Percentiles rank a stretch among this genome's conserved stretches.
Evolutionary conservation across 2,329 filamentous ascomycete species (phyloP).

Genomic region (Penicillium digitatum): DNA sequence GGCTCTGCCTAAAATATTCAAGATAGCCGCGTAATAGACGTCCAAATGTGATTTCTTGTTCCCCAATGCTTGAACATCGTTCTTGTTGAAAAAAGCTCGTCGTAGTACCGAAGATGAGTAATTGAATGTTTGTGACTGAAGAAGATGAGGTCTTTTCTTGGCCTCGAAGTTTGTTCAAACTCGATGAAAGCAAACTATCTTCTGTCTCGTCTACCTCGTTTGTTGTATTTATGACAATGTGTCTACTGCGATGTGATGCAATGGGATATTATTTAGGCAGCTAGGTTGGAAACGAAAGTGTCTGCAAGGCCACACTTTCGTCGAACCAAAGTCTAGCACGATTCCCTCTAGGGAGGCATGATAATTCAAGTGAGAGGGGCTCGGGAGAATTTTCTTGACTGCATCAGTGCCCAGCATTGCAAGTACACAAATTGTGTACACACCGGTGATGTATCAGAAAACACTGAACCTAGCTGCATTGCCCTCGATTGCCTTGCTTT

Average conservation of each 20-base stretch:
- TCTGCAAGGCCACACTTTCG: conserved; percentile 8
- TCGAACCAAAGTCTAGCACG: conserved; percentile 8
- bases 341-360: background rate
- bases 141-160: background rate
- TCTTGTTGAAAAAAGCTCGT: conserved; percentile 5
- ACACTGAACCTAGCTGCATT: too few species aligned
- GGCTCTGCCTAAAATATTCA: conserved; percentile 6
- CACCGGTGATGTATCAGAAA: too few species aligned
- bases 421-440: too few species aligned
- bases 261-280: background rate
- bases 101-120: conserved; percentile 7
- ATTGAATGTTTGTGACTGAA: conserved; percentile 1
- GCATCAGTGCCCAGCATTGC: too few species aligned
- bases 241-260: too few species aligned
- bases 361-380: too few species aligned
- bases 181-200: conserved; percentile 2
- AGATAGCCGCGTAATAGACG: conserved; percentile 11
- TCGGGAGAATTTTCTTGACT: too few species aligned
- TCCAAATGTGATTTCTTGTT: conserved; percentile 11
- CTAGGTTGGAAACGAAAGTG: background rate
- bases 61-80: background rate
- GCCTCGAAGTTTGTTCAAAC: background rate
- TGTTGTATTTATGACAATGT: conserved; percentile 13
- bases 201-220: background rate
- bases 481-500: too few species aligned